Conservation (phyloP, 192 early-diverging fungal species). For the Backusella morwellensis region DNA sequence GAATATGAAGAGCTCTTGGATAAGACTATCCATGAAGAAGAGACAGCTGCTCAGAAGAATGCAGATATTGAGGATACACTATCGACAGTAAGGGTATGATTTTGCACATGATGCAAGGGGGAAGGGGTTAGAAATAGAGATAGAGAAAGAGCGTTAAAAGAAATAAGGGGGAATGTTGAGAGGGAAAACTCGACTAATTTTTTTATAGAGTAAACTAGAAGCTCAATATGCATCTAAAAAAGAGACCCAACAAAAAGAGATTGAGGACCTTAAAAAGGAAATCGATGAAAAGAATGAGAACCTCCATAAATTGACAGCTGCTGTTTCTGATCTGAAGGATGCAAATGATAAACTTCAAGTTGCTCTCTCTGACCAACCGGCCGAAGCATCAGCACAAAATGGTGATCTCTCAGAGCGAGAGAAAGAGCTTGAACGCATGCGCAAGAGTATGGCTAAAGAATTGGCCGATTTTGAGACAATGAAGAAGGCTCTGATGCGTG, state of each 20-base stretch:
- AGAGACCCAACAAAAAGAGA: slow-evolving; percentile 73
- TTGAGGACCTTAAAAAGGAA: slow-evolving; percentile 69
- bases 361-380: slow-evolving; percentile 20
- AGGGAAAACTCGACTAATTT: neutral
- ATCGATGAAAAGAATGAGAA: slow-evolving; percentile 74
- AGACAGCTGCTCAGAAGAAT: slow-evolving; percentile 52
- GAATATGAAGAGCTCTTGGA: slow-evolving; percentile 86
- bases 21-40: slow-evolving; percentile 69
- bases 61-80: slow-evolving; percentile 74
- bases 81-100: slow-evolving; percentile 69
- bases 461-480: slow-evolving; percentile 94
- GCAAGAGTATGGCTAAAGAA: slow-evolving; percentile 45
- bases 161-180: neutral
- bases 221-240: slow-evolving; percentile 80
- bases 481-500: slow-evolving; percentile 98
- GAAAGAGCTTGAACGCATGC: slow-evolving; percentile 77
- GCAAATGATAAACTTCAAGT: slow-evolving; percentile 60
- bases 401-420: slow-evolving; percentile 51
- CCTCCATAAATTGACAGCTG: slow-evolving; percentile 56
- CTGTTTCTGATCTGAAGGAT: slow-evolving; percentile 61
- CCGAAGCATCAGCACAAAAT: neutral
- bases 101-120: neutral
- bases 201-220: slow-evolving; percentile 71
- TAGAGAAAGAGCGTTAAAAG: neutral
- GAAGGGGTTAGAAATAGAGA: neutral